phyloP scores from a whole-genome alignment of 2,329 filamentous ascomycete genomes.

The Phialophora expanda region DNA sequence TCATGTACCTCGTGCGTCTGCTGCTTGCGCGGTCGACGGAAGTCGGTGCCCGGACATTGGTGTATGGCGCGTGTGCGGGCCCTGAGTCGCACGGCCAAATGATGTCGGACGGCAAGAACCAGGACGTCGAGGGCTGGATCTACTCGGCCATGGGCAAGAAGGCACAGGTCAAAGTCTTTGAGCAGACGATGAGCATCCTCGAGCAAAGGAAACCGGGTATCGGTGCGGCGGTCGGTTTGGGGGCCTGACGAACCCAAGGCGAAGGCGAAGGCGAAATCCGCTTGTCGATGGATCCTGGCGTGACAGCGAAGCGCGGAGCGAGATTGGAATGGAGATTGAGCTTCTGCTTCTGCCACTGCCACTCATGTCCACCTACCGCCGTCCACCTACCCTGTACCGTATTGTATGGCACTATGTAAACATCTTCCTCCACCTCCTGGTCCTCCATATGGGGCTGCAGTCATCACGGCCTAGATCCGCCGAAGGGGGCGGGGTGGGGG shows the following conservation, averaged over 20 bases:
- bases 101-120: conserved; percentile 32
- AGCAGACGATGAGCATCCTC: conserved; percentile 50
- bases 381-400: no score
- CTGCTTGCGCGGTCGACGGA: conserved; percentile 34
- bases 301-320: background rate
- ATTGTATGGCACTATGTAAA: background rate
- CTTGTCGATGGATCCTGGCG: background rate
- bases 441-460: no score
- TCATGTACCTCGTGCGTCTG: conserved; percentile 16
- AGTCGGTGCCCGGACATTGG: conserved; percentile 37
- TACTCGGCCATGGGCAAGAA: conserved; percentile 46
- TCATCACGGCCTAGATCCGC: no score
- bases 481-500: no score
- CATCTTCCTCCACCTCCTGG: background rate
- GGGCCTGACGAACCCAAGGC: background rate
- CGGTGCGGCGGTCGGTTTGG: conserved; percentile 20
- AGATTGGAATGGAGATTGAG: no score
- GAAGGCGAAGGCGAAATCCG: background rate
- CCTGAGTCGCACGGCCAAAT: conserved; percentile 27
- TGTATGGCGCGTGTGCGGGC: conserved; percentile 30
- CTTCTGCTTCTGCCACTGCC: no score
- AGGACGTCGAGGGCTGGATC: conserved; percentile 46
- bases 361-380: no score
- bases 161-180: conserved; percentile 51
- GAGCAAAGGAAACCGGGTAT: conserved; percentile 50